phyloP scores from a whole-genome alignment of 164 flowering plant genomes.

The Litsea cubeba region DNA sequence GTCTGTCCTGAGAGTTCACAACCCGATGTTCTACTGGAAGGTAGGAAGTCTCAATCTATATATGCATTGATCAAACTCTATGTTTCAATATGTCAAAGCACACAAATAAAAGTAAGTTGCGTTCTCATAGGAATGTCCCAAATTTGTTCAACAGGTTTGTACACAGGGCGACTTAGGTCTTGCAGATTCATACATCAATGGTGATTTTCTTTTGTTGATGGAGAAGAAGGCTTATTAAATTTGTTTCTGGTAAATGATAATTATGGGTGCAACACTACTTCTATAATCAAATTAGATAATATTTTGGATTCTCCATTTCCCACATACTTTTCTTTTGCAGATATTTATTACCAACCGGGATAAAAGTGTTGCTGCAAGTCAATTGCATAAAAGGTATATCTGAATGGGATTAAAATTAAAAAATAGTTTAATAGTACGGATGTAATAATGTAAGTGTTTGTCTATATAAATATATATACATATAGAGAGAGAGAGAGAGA shows the following conservation, averaged over 20 bases:
- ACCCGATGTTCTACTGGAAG: slow-evolving; percentile 92
- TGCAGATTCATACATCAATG: slow-evolving; percentile 91
- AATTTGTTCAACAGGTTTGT: slow-evolving; percentile 46
- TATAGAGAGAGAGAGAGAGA: too few relatives aligned
- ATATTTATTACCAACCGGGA: slow-evolving; percentile 79
- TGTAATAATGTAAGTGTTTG: too few relatives aligned
- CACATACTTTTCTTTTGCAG: slow-evolving; percentile 32
- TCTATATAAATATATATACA: too few relatives aligned
- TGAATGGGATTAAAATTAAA: background rate
- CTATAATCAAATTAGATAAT: background rate
- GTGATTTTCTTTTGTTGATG: slow-evolving; percentile 78
- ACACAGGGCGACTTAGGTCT: slow-evolving; percentile 91
- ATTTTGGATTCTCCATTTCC: slow-evolving; percentile 1
- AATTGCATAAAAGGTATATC: slow-evolving; percentile 49
- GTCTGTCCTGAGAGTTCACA: slow-evolving; percentile 56
- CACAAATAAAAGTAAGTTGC: too few relatives aligned
- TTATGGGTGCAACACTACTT: background rate
- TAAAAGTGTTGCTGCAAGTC: slow-evolving; percentile 26
- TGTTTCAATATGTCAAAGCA: too few relatives aligned
- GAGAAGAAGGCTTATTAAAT: slow-evolving; percentile 70
- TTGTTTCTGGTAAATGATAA: slow-evolving; percentile 52
- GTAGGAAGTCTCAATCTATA: slow-evolving; percentile 24
- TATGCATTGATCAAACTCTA: background rate
- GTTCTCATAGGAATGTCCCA: too few relatives aligned
- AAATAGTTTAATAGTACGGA: background rate